Conservation (phyloP, 331 rosid species). For the Acacia concinna region DNA sequence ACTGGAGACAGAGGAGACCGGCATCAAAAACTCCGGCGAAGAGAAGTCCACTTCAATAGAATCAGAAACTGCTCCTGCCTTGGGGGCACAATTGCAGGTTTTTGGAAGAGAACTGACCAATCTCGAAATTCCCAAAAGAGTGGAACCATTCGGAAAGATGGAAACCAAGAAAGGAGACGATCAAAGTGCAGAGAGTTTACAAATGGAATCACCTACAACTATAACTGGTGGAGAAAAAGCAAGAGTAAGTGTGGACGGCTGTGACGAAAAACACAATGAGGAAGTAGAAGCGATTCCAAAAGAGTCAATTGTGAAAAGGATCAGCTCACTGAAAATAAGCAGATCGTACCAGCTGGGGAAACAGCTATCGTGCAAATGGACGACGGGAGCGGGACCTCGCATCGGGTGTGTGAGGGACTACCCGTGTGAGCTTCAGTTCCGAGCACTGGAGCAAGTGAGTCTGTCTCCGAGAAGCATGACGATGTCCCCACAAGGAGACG, state of each 20-base stretch:
- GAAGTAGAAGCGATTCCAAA: slow-evolving; percentile 55
- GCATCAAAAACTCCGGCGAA: slow-evolving; percentile 30
- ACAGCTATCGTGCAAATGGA: slow-evolving; percentile 94
- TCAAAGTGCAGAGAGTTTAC: slow-evolving; percentile 14
- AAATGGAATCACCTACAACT: slow-evolving; percentile 16
- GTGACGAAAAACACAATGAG: slow-evolving; percentile 39
- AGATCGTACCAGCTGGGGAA: slow-evolving; percentile 86
- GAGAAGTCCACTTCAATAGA: slow-evolving; percentile 37
- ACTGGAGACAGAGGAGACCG: slow-evolving; percentile 43
- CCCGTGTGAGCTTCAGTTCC: slow-evolving; percentile 81
- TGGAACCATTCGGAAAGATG: slow-evolving; percentile 31
- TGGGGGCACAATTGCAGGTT: slow-evolving; percentile 21
- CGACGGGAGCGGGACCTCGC: slow-evolving; percentile 97
- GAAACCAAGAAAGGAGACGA: slow-evolving; percentile 32
- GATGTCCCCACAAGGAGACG: slow-evolving; percentile 32
- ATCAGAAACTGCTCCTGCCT: slow-evolving; percentile 32
- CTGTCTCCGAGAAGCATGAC: slow-evolving; percentile 88
- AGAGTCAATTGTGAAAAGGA: slow-evolving; percentile 76
- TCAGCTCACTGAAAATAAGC: slow-evolving; percentile 74
- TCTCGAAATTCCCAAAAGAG: slow-evolving; percentile 61
- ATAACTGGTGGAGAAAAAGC: slow-evolving; percentile 29
- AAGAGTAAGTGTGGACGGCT: slow-evolving; percentile 17
- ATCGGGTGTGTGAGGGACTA: slow-evolving; percentile 91
- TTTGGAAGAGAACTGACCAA: slow-evolving; percentile 42
- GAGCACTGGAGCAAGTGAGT: slow-evolving; percentile 81